These are phyloP conservation scores for Barnettozyma sucrosica DNA, from an alignment of 805 yeast species.

Conservation along the genomic window DNA sequence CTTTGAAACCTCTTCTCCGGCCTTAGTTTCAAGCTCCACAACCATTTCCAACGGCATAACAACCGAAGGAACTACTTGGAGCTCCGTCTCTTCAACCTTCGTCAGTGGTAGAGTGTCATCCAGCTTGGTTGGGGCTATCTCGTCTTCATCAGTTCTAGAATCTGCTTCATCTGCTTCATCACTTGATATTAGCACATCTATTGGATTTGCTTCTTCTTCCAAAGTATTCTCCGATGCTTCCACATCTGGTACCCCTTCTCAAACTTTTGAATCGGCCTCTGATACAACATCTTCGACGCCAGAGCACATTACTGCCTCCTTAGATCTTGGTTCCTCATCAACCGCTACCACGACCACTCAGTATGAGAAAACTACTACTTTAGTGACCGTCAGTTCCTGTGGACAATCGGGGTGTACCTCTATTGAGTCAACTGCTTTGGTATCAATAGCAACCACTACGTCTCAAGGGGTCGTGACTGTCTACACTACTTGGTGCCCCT, in stretches of 20 bases:
- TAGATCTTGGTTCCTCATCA: not conserved
- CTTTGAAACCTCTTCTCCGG: constrained; percentile 24
- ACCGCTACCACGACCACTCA: not conserved
- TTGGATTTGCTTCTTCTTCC: not conserved
- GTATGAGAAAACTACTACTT: not conserved
- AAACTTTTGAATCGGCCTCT: not conserved
- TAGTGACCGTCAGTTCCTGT: constrained; percentile 10
- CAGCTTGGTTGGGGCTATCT: not conserved
- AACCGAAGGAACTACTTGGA: constrained; percentile 30
- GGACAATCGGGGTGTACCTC: not conserved
- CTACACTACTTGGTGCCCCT: constrained; percentile 31
- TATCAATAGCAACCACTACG: constrained; percentile 21
- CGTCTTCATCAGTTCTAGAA: not conserved
- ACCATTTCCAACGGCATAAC: constrained; percentile 23
- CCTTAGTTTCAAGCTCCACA: constrained; percentile 22
- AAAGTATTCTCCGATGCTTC: not conserved
- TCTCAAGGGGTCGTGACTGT: constrained; percentile 24
- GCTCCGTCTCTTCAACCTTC: constrained; percentile 24
- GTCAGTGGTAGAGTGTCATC: not conserved
- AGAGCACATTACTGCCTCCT: not conserved
- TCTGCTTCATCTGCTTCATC: not conserved
- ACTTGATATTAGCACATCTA: not conserved
- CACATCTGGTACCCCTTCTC: not conserved
- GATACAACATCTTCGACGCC: not conserved
- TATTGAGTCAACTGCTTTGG: constrained; percentile 5